These are phyloP conservation scores for Phyllosticta citriasiana DNA, from an alignment of 2,329 filamentous ascomycete genomes.

Conservation along the genomic window DNA sequence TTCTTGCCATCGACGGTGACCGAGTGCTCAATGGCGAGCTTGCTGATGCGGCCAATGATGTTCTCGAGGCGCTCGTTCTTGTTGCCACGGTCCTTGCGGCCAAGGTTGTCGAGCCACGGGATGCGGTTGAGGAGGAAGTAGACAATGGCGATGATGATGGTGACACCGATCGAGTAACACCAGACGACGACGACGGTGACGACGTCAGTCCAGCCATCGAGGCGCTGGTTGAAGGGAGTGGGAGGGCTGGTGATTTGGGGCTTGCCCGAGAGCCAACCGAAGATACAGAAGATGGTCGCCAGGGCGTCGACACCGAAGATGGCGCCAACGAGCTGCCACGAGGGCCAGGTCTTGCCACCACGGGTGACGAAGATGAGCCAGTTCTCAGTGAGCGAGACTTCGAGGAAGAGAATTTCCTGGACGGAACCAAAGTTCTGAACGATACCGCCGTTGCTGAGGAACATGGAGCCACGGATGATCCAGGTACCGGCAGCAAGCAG, in stretches of 20 bases:
- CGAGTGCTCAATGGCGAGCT: slow-evolving; percentile 53
- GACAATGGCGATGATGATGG: slow-evolving; percentile 55
- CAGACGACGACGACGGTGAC: slow-evolving; percentile 57
- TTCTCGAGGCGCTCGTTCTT: slow-evolving; percentile 58
- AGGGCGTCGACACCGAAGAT: slow-evolving; percentile 63
- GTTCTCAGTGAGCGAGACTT: slow-evolving; percentile 44
- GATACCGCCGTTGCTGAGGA: slow-evolving; percentile 59
- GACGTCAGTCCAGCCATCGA: slow-evolving; percentile 48
- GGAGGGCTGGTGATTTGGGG: slow-evolving; percentile 35
- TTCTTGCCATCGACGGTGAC: slow-evolving; percentile 37
- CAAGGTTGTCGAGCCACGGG: slow-evolving; percentile 49
- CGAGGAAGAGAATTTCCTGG: slow-evolving; percentile 55
- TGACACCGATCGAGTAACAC: slow-evolving; percentile 57
- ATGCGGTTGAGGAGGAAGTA: slow-evolving; percentile 54
- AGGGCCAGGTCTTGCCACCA: slow-evolving; percentile 61
- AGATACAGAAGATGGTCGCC: slow-evolving; percentile 63
- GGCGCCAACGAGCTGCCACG: slow-evolving; percentile 61
- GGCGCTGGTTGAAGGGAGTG: slow-evolving; percentile 28
- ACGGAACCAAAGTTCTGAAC: slow-evolving; percentile 66
- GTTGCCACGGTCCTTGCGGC: slow-evolving; percentile 50
- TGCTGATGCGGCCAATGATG: slow-evolving; percentile 54
- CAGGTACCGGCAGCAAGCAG: slow-evolving; percentile 62
- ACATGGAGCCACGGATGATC: slow-evolving; percentile 62
- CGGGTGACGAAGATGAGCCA: slow-evolving; percentile 47
- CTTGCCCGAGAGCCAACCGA: slow-evolving; percentile 60